Conservation (phyloP, 345 rosid species). For the Odontarrhena argentea region DNA sequence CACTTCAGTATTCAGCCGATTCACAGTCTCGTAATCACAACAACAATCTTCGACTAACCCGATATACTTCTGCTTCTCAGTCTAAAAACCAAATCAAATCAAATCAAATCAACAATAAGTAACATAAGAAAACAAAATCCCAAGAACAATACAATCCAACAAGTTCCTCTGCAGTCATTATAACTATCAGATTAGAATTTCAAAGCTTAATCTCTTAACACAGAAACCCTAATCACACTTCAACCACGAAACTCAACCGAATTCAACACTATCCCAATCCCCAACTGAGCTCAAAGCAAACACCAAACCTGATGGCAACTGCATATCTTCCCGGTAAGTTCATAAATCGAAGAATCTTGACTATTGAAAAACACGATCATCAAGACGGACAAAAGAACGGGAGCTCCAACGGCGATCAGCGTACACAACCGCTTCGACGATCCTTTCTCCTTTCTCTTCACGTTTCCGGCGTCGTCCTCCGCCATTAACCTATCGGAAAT, state of each 20-base stretch:
- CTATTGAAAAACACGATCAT: constrained; percentile 32
- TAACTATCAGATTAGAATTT: neutral
- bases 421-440: constrained; percentile 40
- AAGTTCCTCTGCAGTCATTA: neutral
- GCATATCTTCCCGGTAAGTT: constrained; percentile 44
- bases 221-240: neutral
- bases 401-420: constrained; percentile 48
- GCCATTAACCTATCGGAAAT: constrained; percentile 42
- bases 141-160: neutral
- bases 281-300: constrained; percentile 15
- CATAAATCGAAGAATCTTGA: constrained; percentile 42
- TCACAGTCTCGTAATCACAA: constrained; percentile 90
- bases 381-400: constrained; percentile 49
- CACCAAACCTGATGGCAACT: constrained; percentile 59
- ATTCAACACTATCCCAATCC: neutral
- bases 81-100: constrained; percentile 30
- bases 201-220: constrained; percentile 11
- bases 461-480: constrained; percentile 39
- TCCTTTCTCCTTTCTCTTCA: constrained; percentile 32
- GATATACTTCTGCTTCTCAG: constrained; percentile 48
- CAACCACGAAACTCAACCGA: neutral
- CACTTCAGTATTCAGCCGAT: constrained; percentile 60
- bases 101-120: constrained; percentile 13
- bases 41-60: constrained; percentile 92
- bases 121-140: neutral